A percentile compares a stretch with the other conserved stretches of the same genome.
phyloP scores from a whole-genome alignment of 2,329 filamentous ascomycete species.

The Colletotrichum sp. region DNA sequence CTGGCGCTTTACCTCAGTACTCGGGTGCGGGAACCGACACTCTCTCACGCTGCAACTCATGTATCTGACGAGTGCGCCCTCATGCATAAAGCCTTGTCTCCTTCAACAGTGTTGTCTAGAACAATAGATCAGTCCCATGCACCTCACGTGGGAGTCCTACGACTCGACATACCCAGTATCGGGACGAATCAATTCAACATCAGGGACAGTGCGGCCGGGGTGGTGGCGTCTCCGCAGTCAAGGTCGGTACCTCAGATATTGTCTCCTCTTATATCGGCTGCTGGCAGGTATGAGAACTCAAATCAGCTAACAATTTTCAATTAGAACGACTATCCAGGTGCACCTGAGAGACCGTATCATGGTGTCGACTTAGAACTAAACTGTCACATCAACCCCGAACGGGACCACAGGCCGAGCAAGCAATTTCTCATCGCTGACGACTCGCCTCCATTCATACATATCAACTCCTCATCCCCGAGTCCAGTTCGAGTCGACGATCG shows the following conservation, averaged over 20 bases:
- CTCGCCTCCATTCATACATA: conserved; percentile 6
- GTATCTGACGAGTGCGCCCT: conserved; percentile 11
- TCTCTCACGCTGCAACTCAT: neutral
- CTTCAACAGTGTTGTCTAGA: conserved; percentile 5
- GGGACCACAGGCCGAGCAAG: conserved; percentile 11
- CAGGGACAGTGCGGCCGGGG: conserved; percentile 9
- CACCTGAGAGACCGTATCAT: conserved; percentile 9
- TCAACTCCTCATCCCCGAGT: conserved; percentile 2
- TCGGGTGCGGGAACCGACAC: neutral
- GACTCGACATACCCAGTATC: neutral
- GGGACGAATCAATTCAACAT: conserved; percentile 1
- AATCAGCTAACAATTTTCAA: neutral
- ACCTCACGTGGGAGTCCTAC: neutral
- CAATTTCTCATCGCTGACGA: conserved; percentile 11
- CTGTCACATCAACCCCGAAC: neutral
- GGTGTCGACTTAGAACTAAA: conserved; percentile 8
- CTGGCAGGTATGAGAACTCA: neutral
- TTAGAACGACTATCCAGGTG: neutral
- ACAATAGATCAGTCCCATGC: conserved; percentile 6
- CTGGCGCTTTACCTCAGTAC: neutral
- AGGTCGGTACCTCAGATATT: conserved; percentile 8
- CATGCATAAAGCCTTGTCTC: neutral
- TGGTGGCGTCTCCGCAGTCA: conserved; percentile 15
- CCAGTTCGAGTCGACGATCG: conserved; percentile 2
- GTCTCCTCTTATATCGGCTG: conserved; percentile 8